Base-by-base conservation (phyloP, 371 early-diverging fungal species). In the Rhizopus delemar region DNA sequence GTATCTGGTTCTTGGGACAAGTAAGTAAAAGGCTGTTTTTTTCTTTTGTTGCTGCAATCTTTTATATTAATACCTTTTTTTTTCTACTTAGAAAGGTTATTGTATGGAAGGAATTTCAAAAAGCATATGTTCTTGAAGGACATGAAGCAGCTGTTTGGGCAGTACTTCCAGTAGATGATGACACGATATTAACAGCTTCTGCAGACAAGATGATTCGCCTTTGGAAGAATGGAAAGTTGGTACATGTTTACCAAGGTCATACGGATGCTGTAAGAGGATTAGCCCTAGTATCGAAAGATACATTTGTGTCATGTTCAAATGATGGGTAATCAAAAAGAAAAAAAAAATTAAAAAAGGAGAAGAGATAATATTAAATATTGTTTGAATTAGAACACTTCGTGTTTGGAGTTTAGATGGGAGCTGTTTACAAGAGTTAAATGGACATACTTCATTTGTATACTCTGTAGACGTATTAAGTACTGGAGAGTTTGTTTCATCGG, bases 1-100 rank as follows among this genome's bases (percentile, higher is more conserved):
- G 82, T 98, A 4, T 94, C 96, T 13, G 98, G 97, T 9, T 96
- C 96, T 13, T 98, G 98, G 99, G 99, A 99, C 77, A 90, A 85
- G 95, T 94, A 77, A 57, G 79, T 58, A 16, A 32, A 8, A 46
- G 12, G 34, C 22, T 22, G 22, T 22, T 22, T 22, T 22, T 22
- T 22, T 22, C 22, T 22, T 22, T 9, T 51, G 8, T 22, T 8
- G 2, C 38, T n/a, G 13, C 29, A 13, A 13, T 35, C 7, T 13
- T 35, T 53, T 43, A 29, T 29, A 41, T 29, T n/a, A 1, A 31
- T 33, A 12, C 32, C 3, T 35, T 52, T 51, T n/a, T n/a, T 4
- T 32, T 31, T n/a, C 22, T 12, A 8, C 16, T 16, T 52, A 72
- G 75, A 9, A 69, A 66, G 45, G 72, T 53, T 1, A 74, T 71